Evolutionary conservation across 1,284 basidiomycete genomes (phyloP), one percentile per base, ranked within the genome.

Genomic region (Tylopilus sp.): DNA sequence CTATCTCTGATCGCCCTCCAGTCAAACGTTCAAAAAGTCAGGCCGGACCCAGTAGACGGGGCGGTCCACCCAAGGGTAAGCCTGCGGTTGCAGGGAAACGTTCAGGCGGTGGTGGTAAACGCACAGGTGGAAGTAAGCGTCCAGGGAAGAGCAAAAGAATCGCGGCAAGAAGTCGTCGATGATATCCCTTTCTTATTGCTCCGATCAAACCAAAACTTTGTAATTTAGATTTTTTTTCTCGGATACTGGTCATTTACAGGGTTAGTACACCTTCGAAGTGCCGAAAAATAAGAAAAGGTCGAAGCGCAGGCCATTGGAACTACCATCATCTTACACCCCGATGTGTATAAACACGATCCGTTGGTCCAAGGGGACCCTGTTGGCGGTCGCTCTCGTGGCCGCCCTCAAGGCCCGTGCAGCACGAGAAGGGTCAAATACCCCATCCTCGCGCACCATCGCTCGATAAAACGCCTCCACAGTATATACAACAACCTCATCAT

Each of bases 1-100:
- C 90, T 14, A 83, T 93, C 57, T 76, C 88, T 20, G 87, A 88
- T 58, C 79, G 83, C n/a, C 84, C 88, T 4, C 71, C 48, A n/a
- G 36, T 80, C 4, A 88, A 90, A 64, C 84, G 84, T 22, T 67
- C 76, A 17, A 78, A 72, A 50, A 70, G 73, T 35, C 68, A 71
- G 45, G 70, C 68, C 6, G 41, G 43, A 5, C 8, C 52, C 7
- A 33, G 32, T 25, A 65, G 55, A 33, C 62, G 54, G 33, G 37
- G 54, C 2, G 57, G 57, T 32, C 57, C 57, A 7, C 47, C 60
- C 0, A 64, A 43, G n/a, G 41, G 37, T 10, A 53, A 50, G 26
- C 40, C 19, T 28, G 19, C 20, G 62, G 29, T 60, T 14, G 67
- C 67, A 19, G 62, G 66, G 15, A 64, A 67, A 33, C 66, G 62